Base-by-base conservation (phyloP, 2,329 filamentous ascomycete species). In the Talaromyces sp. region DNA sequence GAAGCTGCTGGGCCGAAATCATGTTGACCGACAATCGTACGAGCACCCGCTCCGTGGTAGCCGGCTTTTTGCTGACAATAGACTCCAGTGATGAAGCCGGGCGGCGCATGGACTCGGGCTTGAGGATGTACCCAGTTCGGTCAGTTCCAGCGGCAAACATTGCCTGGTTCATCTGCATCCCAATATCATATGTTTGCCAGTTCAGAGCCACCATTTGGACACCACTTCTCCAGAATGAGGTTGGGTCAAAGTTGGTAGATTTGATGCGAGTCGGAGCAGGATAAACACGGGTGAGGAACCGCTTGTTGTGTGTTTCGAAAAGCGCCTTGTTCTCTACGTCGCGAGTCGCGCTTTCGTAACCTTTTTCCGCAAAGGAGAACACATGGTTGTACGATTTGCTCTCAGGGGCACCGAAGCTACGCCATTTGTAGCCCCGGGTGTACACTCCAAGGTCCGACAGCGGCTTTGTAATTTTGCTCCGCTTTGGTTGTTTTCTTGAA, bases 161-260 rank as follows among this genome's bases (percentile, higher is more conserved):
- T 70, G 95, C 95, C 68, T 95, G 90, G 73, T 98, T 98, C 75
- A 98, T 84, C 73, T 98, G 94, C 85, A 97, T 95, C 53, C 93
- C 92, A 18, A 96, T 83, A 72, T 98, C 95, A 71, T 96, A 97
- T 0, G 93, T 98, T 77, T 99, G 95, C 94, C 95, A 98, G 77
- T 99, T 99, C 65, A 98, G 82, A 0, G 95, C 95, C 14, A 90
- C 92, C 94, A 99, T 98, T 77, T 99, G 95, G 18, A 97, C 95
- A 34, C 95, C 95, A 51, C 92, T 88, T 57, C 94, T 88, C 95
- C 95, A 99, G 73, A 95, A 96, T 65, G 89, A 88, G 65, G 96
- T 85, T 0, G 95, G 95, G 70, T 97, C 92, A 71, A 97, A 98
- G 77, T 99, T 99, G 68, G 89, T 91, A 0, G 95, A 98, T 36